Percentiles rank a stretch among this genome's conserved stretches.
phyloP scores from a whole-genome alignment of 176 grass and related monocot species.

The Elymus sibiricus region DNA sequence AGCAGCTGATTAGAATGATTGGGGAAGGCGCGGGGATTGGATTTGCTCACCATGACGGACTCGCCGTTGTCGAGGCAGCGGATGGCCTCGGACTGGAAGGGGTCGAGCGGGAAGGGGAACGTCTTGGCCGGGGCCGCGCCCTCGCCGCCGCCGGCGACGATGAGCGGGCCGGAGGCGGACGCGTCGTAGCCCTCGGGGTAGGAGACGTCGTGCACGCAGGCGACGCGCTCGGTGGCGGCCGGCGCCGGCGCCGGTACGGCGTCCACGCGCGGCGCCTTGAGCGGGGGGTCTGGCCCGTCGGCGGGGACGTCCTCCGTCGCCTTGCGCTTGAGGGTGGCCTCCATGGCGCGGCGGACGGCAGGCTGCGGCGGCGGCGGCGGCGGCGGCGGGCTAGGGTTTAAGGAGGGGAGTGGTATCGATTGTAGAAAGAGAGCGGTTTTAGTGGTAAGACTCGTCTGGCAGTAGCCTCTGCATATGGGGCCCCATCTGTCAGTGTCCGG shows the following conservation, averaged over 20 bases:
- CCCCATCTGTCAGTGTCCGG: no score
- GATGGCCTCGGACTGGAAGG: slow-evolving; percentile 84
- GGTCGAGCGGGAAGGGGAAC: slow-evolving; percentile 85
- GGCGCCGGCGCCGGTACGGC: background rate
- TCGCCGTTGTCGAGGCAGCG: slow-evolving; percentile 52
- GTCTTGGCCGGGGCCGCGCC: slow-evolving; percentile 54
- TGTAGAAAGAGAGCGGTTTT: background rate
- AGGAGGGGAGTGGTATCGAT: background rate
- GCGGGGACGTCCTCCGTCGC: slow-evolving; percentile 25
- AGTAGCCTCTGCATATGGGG: no score
- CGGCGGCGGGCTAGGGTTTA: slow-evolving; percentile 45
- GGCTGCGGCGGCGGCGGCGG: background rate
- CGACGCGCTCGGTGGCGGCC: slow-evolving; percentile 31
- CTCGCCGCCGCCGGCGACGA: background rate
- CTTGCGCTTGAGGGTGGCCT: slow-evolving; percentile 63
- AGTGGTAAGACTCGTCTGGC: no score
- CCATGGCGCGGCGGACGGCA: slow-evolving; percentile 25
- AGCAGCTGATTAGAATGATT: background rate
- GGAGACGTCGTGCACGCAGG: slow-evolving; percentile 93
- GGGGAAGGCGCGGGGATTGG: background rate
- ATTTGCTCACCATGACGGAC: slow-evolving; percentile 39
- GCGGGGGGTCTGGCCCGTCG: background rate
- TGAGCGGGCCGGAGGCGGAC: slow-evolving; percentile 14
- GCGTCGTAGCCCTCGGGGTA: slow-evolving; percentile 66
- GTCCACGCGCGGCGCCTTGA: slow-evolving; percentile 26